Conservation (phyloP, 2,329 filamentous ascomycete genomes). For the Colletotrichum sp. region DNA sequence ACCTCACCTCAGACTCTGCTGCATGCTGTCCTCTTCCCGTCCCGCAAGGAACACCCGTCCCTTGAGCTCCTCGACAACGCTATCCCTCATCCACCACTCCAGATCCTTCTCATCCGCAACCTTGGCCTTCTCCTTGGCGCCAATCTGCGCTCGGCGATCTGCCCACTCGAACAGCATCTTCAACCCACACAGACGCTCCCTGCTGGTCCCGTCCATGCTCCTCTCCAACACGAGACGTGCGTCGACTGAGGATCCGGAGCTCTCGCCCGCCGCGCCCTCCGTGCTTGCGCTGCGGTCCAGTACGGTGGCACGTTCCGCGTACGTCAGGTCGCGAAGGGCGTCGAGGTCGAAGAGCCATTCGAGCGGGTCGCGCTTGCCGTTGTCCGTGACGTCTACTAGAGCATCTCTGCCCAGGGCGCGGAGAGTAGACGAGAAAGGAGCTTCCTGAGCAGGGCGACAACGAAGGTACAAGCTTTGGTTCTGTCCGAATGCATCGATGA, state of each 20-base stretch:
- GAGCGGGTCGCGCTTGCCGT: constrained; percentile 53
- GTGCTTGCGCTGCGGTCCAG: constrained; percentile 57
- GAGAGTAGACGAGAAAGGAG: constrained; percentile 75
- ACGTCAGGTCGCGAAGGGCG: constrained; percentile 57
- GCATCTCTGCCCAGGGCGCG: constrained; percentile 66
- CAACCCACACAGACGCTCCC: constrained; percentile 51
- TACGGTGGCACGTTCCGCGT: constrained; percentile 70
- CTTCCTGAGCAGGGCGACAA: constrained; percentile 70
- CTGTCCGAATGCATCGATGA: constrained; percentile 67
- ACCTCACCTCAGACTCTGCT: background rate
- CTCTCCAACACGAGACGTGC: constrained; percentile 70
- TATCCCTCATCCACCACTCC: constrained; percentile 61
- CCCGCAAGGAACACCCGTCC: constrained; percentile 56
- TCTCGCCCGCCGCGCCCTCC: constrained; percentile 47
- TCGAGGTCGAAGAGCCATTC: constrained; percentile 77
- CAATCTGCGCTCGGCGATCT: constrained; percentile 45
- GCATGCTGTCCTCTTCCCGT: constrained; percentile 23
- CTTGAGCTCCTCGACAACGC: constrained; percentile 59
- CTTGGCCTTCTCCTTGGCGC: constrained; percentile 18
- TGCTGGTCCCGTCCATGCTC: constrained; percentile 44
- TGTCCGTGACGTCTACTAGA: constrained; percentile 27
- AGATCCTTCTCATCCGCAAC: constrained; percentile 30
- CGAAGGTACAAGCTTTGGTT: constrained; percentile 79
- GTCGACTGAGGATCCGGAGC: constrained; percentile 62
- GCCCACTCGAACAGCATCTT: constrained; percentile 63